phyloP scores from a whole-genome alignment of 139 green algal genomes.

The Coccomyxa sp. region DNA sequence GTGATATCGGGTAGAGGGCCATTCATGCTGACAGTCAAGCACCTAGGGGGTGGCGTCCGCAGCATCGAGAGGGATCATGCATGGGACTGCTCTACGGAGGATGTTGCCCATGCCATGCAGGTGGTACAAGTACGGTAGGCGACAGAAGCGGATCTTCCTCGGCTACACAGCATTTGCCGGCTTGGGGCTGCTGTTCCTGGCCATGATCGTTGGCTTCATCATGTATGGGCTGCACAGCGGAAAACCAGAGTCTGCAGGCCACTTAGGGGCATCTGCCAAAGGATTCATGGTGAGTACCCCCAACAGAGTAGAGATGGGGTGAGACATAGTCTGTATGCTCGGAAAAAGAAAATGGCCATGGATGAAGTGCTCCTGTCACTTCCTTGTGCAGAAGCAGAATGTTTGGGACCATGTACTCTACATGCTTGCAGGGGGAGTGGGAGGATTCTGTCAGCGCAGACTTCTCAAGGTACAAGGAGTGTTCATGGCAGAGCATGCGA shows the following conservation, averaged over 20 bases:
- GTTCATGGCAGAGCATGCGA: not conserved
- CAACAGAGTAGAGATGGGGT: not conserved
- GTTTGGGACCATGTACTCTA: not conserved
- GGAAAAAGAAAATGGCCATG: not conserved
- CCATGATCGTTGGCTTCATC: not conserved
- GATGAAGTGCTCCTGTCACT: too few relatives aligned
- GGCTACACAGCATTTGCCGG: not conserved
- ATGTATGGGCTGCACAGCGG: not conserved
- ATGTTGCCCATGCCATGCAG: too few relatives aligned
- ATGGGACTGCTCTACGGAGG: too few relatives aligned
- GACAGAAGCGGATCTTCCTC: not conserved
- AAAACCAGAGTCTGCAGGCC: not conserved
- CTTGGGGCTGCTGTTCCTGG: not conserved
- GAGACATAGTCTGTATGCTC: not conserved
- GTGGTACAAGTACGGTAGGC: constrained; percentile 31
- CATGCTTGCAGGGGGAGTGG: not conserved
- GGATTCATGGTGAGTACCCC: not conserved
- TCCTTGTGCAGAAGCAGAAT: too few relatives aligned
- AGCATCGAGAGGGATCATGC: too few relatives aligned
- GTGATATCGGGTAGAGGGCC: too few relatives aligned
- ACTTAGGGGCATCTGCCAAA: too few relatives aligned
- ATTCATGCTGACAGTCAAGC: too few relatives aligned
- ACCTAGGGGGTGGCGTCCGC: too few relatives aligned
- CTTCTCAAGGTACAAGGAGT: not conserved
- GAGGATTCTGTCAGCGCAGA: not conserved